Evolutionary conservation across 768 basidiomycete species (phyloP), one percentile per base, ranked within the genome.

Genomic region (Boletales sp.): DNA sequence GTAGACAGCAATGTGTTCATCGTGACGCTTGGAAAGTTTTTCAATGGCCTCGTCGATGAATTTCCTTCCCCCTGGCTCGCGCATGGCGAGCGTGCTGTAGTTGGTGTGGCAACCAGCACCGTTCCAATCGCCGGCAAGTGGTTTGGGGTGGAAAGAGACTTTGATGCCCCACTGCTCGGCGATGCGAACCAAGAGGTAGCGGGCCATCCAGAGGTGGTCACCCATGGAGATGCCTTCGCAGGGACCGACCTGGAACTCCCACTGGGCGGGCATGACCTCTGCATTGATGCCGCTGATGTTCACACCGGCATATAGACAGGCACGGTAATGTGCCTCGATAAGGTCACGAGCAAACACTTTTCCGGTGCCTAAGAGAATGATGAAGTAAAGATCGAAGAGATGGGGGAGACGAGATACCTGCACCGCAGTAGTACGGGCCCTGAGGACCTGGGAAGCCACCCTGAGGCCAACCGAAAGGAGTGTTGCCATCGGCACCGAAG

Each of bases 161-260:
- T 93, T 94, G 74, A 94, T 70, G 55, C 84, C 89, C 93, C 94
- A 96, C 73, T 97, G 94, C 73, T 98, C 96, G 58, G 95, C 94
- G 59, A 96, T 86, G 59, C 96, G 90, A 66, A 92, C 70, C 62
- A 98, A 86, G 60, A 99, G 87, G 79, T 87, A 99, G 59, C 96
- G 90, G 34, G 96, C 92, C 83, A 98, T 93, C 93, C 94, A 96
- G 61, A 99, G 86, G 74, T 99, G 95, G 71, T 99, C 96, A 60
- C 96, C 96, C 93, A 98, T 95, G 52, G 87, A 78, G 70, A 98
- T 97, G 48, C 96, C 96, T 69, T 90, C 88, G 63, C 95, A 98
- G 30, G 96, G 96, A 46, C 96, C 95, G 60, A 99, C 93, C 73
- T 99, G 96, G 88, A 95, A 99, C 76, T 99, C 96, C 96, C 96